Base-by-base conservation (phyloP, 192 early-diverging fungal genomes). In the Coemansia sp. region DNA sequence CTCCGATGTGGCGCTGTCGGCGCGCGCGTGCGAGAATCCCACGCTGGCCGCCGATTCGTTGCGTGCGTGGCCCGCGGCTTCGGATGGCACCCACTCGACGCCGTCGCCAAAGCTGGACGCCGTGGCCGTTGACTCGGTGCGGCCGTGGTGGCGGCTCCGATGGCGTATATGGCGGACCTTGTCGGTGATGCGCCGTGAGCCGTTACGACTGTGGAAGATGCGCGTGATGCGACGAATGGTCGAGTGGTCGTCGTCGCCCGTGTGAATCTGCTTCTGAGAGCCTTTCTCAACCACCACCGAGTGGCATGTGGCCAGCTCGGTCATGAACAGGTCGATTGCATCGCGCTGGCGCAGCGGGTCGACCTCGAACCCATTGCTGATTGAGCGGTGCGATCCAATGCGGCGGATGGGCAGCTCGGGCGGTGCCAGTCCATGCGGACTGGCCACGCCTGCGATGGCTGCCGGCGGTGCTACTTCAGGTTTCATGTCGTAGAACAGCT, bases 301-400 rank as follows among this genome's bases (percentile, higher is more conserved):
- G 67, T 99, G 94, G 64, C 95, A 99, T 0, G 96, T 79, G 10
- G 93, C 88, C 19, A 99, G 68, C 19, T 93, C 75, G 3, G 84
- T 88, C 63, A 94, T 89, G 50, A 97, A 99, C 55, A 76, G 48
- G 32, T 76, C 62, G 19, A 76, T 49, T 45, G 60, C 60, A 23
- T 65, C 60, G 27, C 60, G 62, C 52, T 95, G 90, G 17, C 79
- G 68, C 27, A 93, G 78, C 8, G 81, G 83, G 10, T 79, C 73
- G 6, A 83, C 78, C 28, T 67, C 71, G 15, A 55, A 66, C 3
- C 60, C 71, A 43, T 67, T 46, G 46, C 56, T 46, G 15, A 75
- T 59, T 29, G 71, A 75, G 34, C 64, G 71, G 52, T 66, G 71
- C 53, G 71, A 67, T 12, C 60, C 71, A 7, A 63, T 55, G 21